Base-by-base conservation (phyloP, 73 alveolate genomes). In the Paramecium biaurelia region DNA sequence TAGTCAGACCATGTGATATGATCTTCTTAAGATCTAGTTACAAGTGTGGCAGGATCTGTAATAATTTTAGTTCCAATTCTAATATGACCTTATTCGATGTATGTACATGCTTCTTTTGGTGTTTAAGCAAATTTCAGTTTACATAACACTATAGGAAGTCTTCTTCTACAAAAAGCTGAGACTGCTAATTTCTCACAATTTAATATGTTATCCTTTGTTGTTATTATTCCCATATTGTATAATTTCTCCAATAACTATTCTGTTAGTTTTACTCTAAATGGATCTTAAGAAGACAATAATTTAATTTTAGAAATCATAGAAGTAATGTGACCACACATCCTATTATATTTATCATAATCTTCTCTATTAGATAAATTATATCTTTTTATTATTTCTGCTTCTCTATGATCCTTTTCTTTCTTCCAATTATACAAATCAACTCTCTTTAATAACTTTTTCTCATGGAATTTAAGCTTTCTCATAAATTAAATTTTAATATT, bases 391-490 rank as follows among this genome's bases (percentile, higher is more conserved):
- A 99, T 95, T 70, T 93, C 93, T 32, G 97, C 95, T 95, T 98
- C 99, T 67, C 99, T 92, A 35, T 96, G 94, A 57, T 96, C 98
- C 20, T 92, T 74, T 38, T 99, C 99, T 47, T 96, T 96, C 93
- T 98, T 99, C 99, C 99, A 99, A 92, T 97, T 97, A 87, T 95
- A 94, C 85, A 98, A 97, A 94, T 99, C 99, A 12, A 97, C 99
- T 96, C 97, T 97, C 95, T 98, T 99, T 67, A 98, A 92, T 23
- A 99, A 93, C 96, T 98, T 99, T 93, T 99, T 95, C 98, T 99
- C 99, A 85, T 99, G 99, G 94, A 89, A 95, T 93, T 98, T 99
- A 47, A 99, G 97, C 96, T 99, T 98, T 93, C 99, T 95, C 99
- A 99, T 99, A 63, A 63, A 63, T 63, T 63, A 63, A 63, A 63